Evolutionary conservation across 345 rosid species (phyloP).

Genomic region (Hypericum perforatum): DNA sequence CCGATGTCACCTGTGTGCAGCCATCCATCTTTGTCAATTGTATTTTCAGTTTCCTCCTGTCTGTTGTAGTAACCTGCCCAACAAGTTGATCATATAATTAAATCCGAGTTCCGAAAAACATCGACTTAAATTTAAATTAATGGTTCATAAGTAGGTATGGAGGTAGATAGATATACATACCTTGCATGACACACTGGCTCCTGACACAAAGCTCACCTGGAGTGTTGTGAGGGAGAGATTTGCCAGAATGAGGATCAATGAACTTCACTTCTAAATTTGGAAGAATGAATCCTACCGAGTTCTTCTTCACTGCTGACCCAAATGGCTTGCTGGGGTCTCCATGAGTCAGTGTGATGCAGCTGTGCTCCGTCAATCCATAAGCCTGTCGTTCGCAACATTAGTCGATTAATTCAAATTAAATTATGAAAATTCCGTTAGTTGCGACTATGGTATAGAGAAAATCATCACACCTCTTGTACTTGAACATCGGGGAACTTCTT

Average conservation of each 20-base stretch:
- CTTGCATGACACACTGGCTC: slow-evolving; percentile 89
- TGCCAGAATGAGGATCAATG: slow-evolving; percentile 64
- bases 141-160: too few relatives aligned
- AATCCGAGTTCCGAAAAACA: background rate
- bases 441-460: background rate
- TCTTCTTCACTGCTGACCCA: slow-evolving; percentile 49
- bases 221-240: slow-evolving; percentile 58
- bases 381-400: slow-evolving; percentile 35
- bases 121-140: too few relatives aligned
- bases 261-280: slow-evolving; percentile 85
- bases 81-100: background rate
- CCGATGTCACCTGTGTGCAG: slow-evolving; percentile 89
- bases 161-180: slow-evolving; percentile 16
- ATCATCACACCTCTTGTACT: slow-evolving; percentile 65
- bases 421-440: too few relatives aligned
- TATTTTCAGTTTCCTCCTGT: slow-evolving; percentile 63
- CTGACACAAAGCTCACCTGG: slow-evolving; percentile 83
- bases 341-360: slow-evolving; percentile 83
- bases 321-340: slow-evolving; percentile 50
- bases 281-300: slow-evolving; percentile 79
- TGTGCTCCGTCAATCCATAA: slow-evolving; percentile 93
- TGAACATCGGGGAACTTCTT: slow-evolving; percentile 68
- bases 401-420: background rate
- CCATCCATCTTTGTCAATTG: slow-evolving; percentile 78
- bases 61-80: slow-evolving; percentile 54